Evolutionary conservation across 352 stramenopile genomes (phyloP).

Genomic region (Elongisporangium anandrum): DNA sequence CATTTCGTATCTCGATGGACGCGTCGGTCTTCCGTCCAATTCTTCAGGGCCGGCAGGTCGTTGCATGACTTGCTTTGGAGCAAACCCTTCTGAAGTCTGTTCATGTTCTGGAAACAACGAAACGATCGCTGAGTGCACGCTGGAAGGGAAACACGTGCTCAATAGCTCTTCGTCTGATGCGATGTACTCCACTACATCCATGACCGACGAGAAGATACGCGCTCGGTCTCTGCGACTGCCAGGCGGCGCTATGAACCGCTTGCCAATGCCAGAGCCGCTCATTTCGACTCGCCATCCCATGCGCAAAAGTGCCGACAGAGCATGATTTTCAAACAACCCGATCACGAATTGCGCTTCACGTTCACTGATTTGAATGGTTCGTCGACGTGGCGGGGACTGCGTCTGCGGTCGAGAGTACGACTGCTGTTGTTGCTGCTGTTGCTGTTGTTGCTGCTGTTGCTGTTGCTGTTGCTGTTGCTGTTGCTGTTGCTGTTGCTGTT

Average conservation of each 20-base stretch:
- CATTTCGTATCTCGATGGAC: background rate
- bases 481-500: background rate
- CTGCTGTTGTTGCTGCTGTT: conserved; percentile 1
- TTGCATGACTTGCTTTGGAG: background rate
- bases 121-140: conserved; percentile 68
- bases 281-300: conserved; percentile 62
- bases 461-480: background rate
- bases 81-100: background rate
- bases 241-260: conserved; percentile 36
- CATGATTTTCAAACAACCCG: conserved; percentile 78
- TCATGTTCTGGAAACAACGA: conserved; percentile 48
- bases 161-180: conserved; percentile 59
- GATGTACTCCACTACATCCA: conserved; percentile 78
- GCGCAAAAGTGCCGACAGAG: conserved; percentile 52
- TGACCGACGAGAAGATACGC: conserved; percentile 43
- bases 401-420: conserved; percentile 1
- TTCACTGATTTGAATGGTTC: conserved; percentile 53
- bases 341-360: conserved; percentile 72
- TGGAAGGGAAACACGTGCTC: conserved; percentile 57
- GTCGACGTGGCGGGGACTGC: conserved; percentile 8
- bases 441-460: conserved; percentile 1
- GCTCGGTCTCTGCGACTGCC: conserved; percentile 20
- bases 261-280: conserved; percentile 22
- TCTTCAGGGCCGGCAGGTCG: background rate
- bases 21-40: background rate